A percentile compares a stretch with the other conserved stretches of the same genome.
Conservation (phyloP, 805 yeast genomes). For the Debaryomyces hansenii region DNA sequence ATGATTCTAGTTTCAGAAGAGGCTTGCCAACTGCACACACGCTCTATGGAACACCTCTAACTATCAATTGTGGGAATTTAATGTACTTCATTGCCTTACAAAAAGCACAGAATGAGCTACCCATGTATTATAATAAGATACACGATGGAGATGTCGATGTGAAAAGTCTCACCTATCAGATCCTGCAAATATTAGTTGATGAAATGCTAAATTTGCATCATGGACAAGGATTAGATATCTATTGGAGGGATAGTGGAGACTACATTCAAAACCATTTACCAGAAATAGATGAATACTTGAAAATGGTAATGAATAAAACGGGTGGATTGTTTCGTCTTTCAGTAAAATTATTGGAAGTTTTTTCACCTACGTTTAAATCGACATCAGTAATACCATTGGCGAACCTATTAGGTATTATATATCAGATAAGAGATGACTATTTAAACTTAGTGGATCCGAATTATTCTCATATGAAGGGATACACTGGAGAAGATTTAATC, state of each 20-base stretch:
- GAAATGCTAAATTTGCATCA: conserved; percentile 80
- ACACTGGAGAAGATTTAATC: conserved; percentile 75
- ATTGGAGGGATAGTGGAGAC: conserved; percentile 68
- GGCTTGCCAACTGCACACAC: conserved; percentile 80
- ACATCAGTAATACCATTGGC: conserved; percentile 51
- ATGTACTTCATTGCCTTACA: conserved; percentile 76
- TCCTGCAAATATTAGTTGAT: conserved; percentile 51
- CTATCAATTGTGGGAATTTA: conserved; percentile 80
- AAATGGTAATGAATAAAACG: conserved; percentile 83
- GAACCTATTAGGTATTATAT: conserved; percentile 75
- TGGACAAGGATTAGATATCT: conserved; percentile 88
- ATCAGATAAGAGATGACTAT: conserved; percentile 86
- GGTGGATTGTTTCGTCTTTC: conserved; percentile 86
- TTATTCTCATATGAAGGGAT: conserved; percentile 63
- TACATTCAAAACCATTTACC: conserved; percentile 21
- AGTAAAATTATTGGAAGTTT: conserved; percentile 56
- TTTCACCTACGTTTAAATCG: conserved; percentile 4
- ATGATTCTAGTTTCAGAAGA: conserved; percentile 65
- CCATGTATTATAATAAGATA: conserved; percentile 10
- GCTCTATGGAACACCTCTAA: conserved; percentile 73
- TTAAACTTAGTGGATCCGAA: conserved; percentile 59
- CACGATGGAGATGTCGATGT: conserved; percentile 21
- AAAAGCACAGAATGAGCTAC: conserved; percentile 29
- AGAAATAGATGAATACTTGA: conserved; percentile 50
- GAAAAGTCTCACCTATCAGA: conserved; percentile 23